Evolutionary conservation across 139 green algal genomes (phyloP).

Genomic region (Chlamydomonas sp.): DNA sequence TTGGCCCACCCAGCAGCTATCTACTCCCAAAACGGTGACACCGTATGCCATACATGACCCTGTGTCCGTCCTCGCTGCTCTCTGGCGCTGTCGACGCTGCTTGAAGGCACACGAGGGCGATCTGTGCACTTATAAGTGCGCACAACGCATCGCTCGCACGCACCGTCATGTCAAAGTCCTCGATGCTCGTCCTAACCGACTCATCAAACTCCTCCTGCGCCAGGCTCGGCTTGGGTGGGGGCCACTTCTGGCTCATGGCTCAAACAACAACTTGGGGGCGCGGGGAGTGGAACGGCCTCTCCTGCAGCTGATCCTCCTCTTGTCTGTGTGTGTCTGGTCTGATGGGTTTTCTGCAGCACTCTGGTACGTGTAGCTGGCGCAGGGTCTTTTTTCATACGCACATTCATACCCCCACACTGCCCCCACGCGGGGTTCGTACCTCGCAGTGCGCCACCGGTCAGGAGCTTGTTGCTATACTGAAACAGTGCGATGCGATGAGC

Average conservation of each 20-base stretch:
- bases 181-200: conserved; percentile 67
- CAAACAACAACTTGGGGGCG: neutral
- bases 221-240: conserved; percentile 32
- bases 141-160: conserved; percentile 1
- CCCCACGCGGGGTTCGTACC: neutral
- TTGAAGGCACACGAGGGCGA: too few species aligned
- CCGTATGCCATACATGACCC: too few species aligned
- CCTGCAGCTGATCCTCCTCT: too few species aligned
- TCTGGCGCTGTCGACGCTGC: too few species aligned
- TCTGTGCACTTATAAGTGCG: neutral
- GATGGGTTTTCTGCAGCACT: too few species aligned
- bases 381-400: too few species aligned
- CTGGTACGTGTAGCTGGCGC: too few species aligned
- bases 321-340: too few species aligned
- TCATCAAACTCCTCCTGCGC: conserved; percentile 71
- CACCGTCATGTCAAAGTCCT: conserved; percentile 82
- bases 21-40: too few species aligned
- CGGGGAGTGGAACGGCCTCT: neutral
- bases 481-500: neutral
- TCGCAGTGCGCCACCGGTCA: neutral
- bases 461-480: neutral
- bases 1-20: too few species aligned
- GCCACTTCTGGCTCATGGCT: conserved; percentile 30
- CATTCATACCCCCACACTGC: too few species aligned
- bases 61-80: too few species aligned